Conservation (phyloP, 441 rosid genomes). For the Brassica balearica region DNA sequence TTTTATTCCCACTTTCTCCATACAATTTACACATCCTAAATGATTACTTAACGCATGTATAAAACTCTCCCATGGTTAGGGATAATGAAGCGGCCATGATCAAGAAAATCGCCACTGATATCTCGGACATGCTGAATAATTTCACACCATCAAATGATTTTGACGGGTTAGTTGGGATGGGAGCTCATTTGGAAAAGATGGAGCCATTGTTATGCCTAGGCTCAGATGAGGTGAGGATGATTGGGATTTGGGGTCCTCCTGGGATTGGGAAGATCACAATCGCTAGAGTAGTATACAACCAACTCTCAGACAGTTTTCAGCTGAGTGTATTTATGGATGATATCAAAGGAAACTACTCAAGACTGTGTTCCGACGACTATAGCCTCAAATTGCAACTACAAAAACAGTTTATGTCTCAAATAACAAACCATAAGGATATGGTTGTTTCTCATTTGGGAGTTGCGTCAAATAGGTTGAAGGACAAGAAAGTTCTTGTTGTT, state of each 20-base stretch:
- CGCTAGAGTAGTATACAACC: neutral
- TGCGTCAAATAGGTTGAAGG: neutral
- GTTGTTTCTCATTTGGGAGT: neutral
- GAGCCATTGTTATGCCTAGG: neutral
- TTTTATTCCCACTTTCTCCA: neutral
- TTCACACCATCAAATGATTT: neutral
- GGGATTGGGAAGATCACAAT: neutral
- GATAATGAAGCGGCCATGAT: neutral
- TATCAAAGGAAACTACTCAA: neutral
- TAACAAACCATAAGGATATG: constrained; percentile 3
- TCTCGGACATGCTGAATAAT: neutral
- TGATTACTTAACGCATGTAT: neutral
- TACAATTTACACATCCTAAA: neutral
- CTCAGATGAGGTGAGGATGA: constrained; percentile 5
- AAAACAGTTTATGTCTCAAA: constrained; percentile 5
- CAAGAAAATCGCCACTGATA: neutral
- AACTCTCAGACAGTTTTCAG: neutral
- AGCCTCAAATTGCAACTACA: neutral
- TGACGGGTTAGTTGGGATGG: neutral
- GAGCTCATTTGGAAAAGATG: neutral
- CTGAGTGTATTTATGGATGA: neutral
- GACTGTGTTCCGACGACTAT: neutral
- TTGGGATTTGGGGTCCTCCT: constrained; percentile 1
- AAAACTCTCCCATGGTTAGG: neutral
- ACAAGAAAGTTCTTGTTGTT: too few species aligned